Conservation (phyloP, 2,329 filamentous ascomycete genomes). For the Aspergillaceae sp. region DNA sequence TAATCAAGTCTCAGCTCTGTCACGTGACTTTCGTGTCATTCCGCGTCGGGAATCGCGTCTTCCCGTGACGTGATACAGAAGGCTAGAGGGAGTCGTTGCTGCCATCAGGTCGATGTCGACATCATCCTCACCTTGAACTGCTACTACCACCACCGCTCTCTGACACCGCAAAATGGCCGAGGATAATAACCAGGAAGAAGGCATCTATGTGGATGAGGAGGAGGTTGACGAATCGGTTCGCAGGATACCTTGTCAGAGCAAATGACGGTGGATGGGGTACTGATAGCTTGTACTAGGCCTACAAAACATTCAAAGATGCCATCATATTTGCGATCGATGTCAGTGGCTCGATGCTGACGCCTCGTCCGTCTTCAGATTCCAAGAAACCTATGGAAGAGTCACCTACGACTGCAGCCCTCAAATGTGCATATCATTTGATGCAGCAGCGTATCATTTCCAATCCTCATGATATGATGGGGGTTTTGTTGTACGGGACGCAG, state of each 20-base stretch:
- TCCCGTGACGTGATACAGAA: neutral
- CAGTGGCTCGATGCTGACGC: slow-evolving; percentile 73
- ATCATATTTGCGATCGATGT: slow-evolving; percentile 93
- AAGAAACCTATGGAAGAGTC: slow-evolving; percentile 75
- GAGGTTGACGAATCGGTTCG: slow-evolving; percentile 39
- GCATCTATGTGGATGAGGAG: slow-evolving; percentile 36
- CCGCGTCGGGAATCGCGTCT: slow-evolving; percentile 21
- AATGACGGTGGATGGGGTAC: neutral
- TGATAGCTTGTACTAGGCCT: slow-evolving; percentile 50
- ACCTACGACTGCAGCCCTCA: slow-evolving; percentile 72
- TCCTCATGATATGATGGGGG: slow-evolving; percentile 93
- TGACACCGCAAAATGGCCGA: slow-evolving; percentile 27
- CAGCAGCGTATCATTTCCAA: slow-evolving; percentile 97
- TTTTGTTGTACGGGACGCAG: slow-evolving; percentile 83
- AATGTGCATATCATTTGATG: slow-evolving; percentile 92
- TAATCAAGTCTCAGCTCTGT: slow-evolving; percentile 20
- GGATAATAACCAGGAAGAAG: slow-evolving; percentile 22
- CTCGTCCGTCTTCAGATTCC: slow-evolving; percentile 54
- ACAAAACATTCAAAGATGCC: slow-evolving; percentile 92
- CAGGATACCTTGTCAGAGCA: neutral
- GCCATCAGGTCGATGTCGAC: too few species aligned
- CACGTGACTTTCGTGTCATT: slow-evolving; percentile 30
- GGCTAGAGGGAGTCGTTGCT: too few species aligned
- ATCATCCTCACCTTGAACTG: too few species aligned
- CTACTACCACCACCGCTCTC: neutral